phyloP scores from a whole-genome alignment of 108 stramenopile genomes.

The Skeletonema menzelii region DNA sequence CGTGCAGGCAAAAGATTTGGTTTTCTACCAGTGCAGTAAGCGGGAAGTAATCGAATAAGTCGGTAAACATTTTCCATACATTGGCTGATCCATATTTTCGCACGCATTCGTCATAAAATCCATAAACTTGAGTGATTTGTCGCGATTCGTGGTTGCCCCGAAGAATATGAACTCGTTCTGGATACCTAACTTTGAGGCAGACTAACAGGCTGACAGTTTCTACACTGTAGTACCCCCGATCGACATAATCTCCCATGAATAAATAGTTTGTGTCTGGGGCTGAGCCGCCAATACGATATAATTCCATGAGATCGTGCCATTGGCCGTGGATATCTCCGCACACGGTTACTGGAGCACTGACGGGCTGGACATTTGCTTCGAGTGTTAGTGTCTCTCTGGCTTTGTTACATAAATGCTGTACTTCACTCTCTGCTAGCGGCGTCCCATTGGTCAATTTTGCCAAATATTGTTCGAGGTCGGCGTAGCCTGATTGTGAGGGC shows the following conservation, averaged over 20 bases:
- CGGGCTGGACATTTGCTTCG: slow-evolving; percentile 90
- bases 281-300: slow-evolving; percentile 92
- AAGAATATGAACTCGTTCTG: slow-evolving; percentile 92
- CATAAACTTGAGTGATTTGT: slow-evolving; percentile 98
- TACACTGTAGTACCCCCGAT: slow-evolving; percentile 97
- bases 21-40: slow-evolving; percentile 94
- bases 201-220: slow-evolving; percentile 95
- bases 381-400: slow-evolving; percentile 79
- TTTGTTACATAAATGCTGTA: slow-evolving; percentile 81
- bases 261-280: slow-evolving; percentile 98
- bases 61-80: slow-evolving; percentile 98
- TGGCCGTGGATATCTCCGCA: slow-evolving; percentile 93
- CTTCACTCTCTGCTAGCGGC: slow-evolving; percentile 84
- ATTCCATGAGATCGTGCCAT: slow-evolving; percentile 94
- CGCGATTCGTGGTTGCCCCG: slow-evolving; percentile 93
- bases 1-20: slow-evolving; percentile 95
- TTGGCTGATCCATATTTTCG: slow-evolving; percentile 97
- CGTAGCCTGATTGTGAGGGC: slow-evolving; percentile 29
- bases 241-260: slow-evolving; percentile 99
- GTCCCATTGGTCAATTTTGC: slow-evolving; percentile 82
- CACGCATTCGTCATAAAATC: slow-evolving; percentile 99
- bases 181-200: slow-evolving; percentile 95
- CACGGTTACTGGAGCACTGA: slow-evolving; percentile 92
- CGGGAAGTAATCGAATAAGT: slow-evolving; percentile 97
- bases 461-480: slow-evolving; percentile 85